Percentiles rank a stretch among this genome's conserved stretches.
Conservation (phyloP, 1,284 basidiomycete species). For the Ceraceosorus guamensis region DNA sequence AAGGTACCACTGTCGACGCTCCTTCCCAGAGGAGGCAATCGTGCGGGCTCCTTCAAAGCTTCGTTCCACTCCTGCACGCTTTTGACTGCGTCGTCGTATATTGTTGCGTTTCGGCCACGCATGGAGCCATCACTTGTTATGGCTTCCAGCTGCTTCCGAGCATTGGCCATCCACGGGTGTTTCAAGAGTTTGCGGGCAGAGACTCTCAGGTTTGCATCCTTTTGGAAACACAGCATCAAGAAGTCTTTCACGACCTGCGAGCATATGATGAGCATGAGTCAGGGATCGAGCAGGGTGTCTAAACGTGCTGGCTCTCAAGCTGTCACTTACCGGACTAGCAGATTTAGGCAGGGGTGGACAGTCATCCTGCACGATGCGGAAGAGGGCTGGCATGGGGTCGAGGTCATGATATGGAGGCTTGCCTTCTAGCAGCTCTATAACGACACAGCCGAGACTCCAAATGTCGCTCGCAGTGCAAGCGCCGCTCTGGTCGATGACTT, state of each 20-base stretch:
- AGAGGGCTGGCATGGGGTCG: slow-evolving; percentile 95
- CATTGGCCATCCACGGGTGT: slow-evolving; percentile 91
- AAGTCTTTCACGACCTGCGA: slow-evolving; percentile 85
- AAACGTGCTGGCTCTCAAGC: neutral
- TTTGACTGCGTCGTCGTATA: slow-evolving; percentile 82
- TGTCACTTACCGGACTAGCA: slow-evolving; percentile 59
- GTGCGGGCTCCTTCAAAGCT: slow-evolving; percentile 69
- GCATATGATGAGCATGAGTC: neutral
- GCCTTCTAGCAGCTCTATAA: slow-evolving; percentile 90
- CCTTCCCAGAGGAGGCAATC: neutral
- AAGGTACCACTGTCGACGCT: neutral
- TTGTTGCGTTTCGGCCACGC: slow-evolving; percentile 13
- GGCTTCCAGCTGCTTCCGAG: slow-evolving; percentile 65
- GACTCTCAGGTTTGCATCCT: slow-evolving; percentile 87
- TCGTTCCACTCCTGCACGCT: slow-evolving; percentile 98
- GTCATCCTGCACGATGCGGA: slow-evolving; percentile 95
- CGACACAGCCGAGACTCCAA: slow-evolving; percentile 90
- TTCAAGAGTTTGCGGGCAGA: slow-evolving; percentile 83
- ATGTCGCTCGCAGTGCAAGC: slow-evolving; percentile 95
- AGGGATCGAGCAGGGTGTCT: neutral
- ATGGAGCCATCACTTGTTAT: slow-evolving; percentile 21
- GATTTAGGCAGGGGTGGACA: slow-evolving; percentile 91
- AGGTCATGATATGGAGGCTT: slow-evolving; percentile 92
- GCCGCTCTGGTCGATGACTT: slow-evolving; percentile 63
- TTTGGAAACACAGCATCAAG: slow-evolving; percentile 94